Conservation (phyloP, 441 rosid genomes). For the Adansonia rubrostipa region DNA sequence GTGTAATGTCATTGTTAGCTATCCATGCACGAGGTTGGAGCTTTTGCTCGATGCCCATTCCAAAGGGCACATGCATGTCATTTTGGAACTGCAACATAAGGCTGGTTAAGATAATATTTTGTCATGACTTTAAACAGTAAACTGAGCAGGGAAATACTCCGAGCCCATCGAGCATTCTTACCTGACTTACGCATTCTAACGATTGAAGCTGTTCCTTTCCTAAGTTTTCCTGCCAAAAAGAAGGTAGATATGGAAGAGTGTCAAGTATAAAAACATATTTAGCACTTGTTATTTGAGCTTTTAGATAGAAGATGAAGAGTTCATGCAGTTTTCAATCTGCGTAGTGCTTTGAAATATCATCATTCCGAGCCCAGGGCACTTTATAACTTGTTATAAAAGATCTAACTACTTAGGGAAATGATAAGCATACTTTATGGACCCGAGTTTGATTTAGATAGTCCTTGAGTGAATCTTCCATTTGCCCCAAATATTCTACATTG, state of each 20-base stretch:
- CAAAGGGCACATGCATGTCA: conserved; percentile 55
- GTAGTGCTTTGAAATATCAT: neutral
- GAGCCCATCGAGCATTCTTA: conserved; percentile 32
- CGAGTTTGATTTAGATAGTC: conserved; percentile 57
- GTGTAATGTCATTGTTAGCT: conserved; percentile 48
- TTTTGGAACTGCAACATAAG: conserved; percentile 51
- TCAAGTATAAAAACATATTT: neutral
- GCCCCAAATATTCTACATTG: conserved; percentile 57
- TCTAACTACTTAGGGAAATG: neutral
- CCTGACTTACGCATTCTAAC: conserved; percentile 61
- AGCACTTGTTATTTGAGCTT: neutral
- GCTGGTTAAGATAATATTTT: conserved; percentile 24
- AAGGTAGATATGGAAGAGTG: neutral
- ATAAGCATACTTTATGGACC: conserved; percentile 56
- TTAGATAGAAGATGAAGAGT: neutral
- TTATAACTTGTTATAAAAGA: neutral
- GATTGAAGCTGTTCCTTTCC: conserved; percentile 61
- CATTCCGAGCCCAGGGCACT: neutral
- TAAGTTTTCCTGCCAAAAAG: conserved; percentile 59
- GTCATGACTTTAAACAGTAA: conserved; percentile 18
- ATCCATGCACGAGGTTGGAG: conserved; percentile 63
- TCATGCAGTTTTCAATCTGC: neutral
- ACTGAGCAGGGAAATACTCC: conserved; percentile 29
- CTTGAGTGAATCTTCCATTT: conserved; percentile 65
- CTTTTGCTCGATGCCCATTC: conserved; percentile 65